These are phyloP conservation scores for Eremochloa ophiuroides DNA, from an alignment of 176 grass and related monocot genomes.

Conservation along the genomic window DNA sequence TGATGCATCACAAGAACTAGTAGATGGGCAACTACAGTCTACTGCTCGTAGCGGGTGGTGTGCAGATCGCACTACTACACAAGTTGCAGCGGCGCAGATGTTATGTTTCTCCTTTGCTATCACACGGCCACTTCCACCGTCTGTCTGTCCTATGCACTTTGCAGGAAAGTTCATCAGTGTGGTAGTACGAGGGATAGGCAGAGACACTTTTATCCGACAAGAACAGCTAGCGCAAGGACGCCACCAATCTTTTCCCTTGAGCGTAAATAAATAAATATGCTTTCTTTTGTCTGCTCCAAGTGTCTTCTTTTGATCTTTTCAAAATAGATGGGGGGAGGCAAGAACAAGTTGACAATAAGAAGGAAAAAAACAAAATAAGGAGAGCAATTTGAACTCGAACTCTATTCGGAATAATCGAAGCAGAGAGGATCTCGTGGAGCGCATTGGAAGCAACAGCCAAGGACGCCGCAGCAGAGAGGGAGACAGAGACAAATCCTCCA, in stretches of 20 bases:
- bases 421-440: not conserved
- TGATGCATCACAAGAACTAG: not conserved
- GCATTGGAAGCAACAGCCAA: not conserved
- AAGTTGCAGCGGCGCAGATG: not conserved
- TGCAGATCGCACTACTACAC: conserved; percentile 35
- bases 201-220: conserved; percentile 2
- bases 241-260: not conserved
- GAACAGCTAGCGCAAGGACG: not conserved
- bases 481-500: not conserved
- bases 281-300: not conserved
- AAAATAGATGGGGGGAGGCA: not conserved
- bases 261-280: too few species aligned
- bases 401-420: not conserved
- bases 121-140: not conserved
- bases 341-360: not conserved
- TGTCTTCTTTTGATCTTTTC: too few species aligned
- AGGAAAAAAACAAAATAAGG: not conserved
- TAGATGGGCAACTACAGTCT: not conserved
- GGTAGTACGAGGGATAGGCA: not conserved
- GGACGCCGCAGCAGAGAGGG: not conserved
- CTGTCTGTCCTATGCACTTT: not conserved
- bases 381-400: not conserved
- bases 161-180: not conserved
- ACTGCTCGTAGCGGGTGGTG: not conserved
- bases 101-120: not conserved